Evolutionary conservation across 805 yeast species (phyloP).

Genomic region (Candida boidinii): DNA sequence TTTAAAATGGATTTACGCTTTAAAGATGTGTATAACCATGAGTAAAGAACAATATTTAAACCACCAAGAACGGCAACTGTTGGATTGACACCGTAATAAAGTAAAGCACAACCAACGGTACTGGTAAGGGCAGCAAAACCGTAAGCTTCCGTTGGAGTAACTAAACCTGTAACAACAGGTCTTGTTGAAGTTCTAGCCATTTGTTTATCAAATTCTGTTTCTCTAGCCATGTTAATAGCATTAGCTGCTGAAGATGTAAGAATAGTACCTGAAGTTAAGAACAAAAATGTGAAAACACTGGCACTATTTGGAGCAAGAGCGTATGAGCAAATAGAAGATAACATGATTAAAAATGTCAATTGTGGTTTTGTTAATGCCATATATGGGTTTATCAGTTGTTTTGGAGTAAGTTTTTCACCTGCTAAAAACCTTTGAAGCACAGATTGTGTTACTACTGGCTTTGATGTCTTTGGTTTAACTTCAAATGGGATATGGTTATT

Average conservation of each 20-base stretch:
- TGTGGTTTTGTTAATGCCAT: conserved; percentile 85
- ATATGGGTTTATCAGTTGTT: conserved; percentile 48
- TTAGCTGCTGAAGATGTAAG: conserved; percentile 90
- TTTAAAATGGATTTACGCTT: conserved; percentile 79
- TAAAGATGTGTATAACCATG: conserved; percentile 87
- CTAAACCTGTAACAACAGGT: conserved; percentile 81
- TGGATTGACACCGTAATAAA: conserved; percentile 78
- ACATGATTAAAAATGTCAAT: conserved; percentile 76
- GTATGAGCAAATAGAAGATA: conserved; percentile 89
- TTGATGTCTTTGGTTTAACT: conserved; percentile 34
- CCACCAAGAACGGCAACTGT: conserved; percentile 78
- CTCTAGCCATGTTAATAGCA: conserved; percentile 95
- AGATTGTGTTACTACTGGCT: conserved; percentile 12
- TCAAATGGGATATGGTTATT: conserved; percentile 48
- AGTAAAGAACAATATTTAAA: conserved; percentile 70
- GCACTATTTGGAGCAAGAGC: conserved; percentile 85
- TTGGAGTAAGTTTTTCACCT: conserved; percentile 22
- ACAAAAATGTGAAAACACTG: conserved; percentile 58
- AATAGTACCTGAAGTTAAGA: conserved; percentile 77
- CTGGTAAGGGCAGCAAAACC: conserved; percentile 74
- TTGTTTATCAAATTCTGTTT: conserved; percentile 76
- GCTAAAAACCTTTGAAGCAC: conserved; percentile 14
- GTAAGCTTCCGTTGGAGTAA: conserved; percentile 72
- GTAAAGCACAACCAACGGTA: conserved; percentile 53
- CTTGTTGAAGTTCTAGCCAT: conserved; percentile 86